A percentile compares a stretch with the other conserved stretches of the same genome.
phyloP scores from a whole-genome alignment of 495 filamentous ascomycete species.

The Lophium mytilinum region DNA sequence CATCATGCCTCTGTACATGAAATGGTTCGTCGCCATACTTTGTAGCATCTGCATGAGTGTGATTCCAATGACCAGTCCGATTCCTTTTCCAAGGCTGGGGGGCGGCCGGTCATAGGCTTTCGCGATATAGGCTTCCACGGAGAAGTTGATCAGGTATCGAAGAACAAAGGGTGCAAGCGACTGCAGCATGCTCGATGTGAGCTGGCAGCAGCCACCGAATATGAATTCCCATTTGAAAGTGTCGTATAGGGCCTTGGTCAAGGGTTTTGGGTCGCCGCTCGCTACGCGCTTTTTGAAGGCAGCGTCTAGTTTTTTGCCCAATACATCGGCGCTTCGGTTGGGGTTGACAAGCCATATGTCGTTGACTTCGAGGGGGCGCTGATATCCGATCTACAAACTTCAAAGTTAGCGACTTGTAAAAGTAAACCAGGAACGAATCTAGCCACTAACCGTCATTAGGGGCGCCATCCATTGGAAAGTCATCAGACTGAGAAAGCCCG shows the following conservation, averaged over 20 bases:
- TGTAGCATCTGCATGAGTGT: slow-evolving; percentile 34
- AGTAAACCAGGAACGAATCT: neutral
- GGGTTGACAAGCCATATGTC: slow-evolving; percentile 89
- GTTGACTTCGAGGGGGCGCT: slow-evolving; percentile 69
- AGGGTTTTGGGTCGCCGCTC: slow-evolving; percentile 61
- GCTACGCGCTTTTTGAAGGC: slow-evolving; percentile 59
- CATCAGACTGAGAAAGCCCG: slow-evolving; percentile 50
- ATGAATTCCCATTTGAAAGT: slow-evolving; percentile 81
- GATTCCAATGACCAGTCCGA: slow-evolving; percentile 36
- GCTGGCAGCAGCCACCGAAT: slow-evolving; percentile 66
- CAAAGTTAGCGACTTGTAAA: neutral
- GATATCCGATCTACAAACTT: slow-evolving; percentile 60
- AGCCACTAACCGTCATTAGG: slow-evolving; percentile 51
- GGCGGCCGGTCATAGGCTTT: slow-evolving; percentile 23
- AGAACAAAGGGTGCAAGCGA: slow-evolving; percentile 58
- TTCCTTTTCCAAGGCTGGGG: slow-evolving; percentile 31
- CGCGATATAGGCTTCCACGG: slow-evolving; percentile 60
- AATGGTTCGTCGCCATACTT: slow-evolving; percentile 36
- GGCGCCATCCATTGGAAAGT: slow-evolving; percentile 64
- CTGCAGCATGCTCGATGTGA: slow-evolving; percentile 60
- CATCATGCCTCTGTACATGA: slow-evolving; percentile 39
- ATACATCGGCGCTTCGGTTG: slow-evolving; percentile 55
- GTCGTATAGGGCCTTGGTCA: slow-evolving; percentile 77
- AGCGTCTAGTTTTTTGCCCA: slow-evolving; percentile 55
- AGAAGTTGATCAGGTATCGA: slow-evolving; percentile 35